phyloP scores from a whole-genome alignment of 495 filamentous ascomycete species.

The Podospora didyma region DNA sequence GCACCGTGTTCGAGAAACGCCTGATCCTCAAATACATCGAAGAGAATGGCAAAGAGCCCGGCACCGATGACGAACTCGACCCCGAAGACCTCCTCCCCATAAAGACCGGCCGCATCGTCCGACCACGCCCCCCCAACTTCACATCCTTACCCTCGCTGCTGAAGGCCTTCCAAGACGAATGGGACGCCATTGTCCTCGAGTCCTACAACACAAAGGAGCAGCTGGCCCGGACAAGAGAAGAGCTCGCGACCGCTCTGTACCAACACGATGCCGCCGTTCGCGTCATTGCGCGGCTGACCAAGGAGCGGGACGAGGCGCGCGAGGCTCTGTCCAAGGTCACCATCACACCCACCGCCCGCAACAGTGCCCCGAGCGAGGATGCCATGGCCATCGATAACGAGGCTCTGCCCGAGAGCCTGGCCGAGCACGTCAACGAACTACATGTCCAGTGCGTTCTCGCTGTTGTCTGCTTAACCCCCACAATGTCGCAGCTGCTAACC shows the following conservation, averaged over 20 bases:
- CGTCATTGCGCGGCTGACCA: slow-evolving; percentile 84
- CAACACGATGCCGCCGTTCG: slow-evolving; percentile 93
- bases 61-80: slow-evolving; percentile 84
- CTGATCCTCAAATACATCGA: slow-evolving; percentile 92
- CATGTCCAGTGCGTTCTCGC: slow-evolving; percentile 63
- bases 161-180: slow-evolving; percentile 96
- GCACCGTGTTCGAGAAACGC: slow-evolving; percentile 89
- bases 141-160: slow-evolving; percentile 97
- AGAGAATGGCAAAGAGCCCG: slow-evolving; percentile 90
- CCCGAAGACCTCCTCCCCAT: slow-evolving; percentile 83
- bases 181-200: slow-evolving; percentile 90
- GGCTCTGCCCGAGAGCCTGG: slow-evolving; percentile 65
- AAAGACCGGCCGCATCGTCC: slow-evolving; percentile 74
- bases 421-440: slow-evolving; percentile 70
- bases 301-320: slow-evolving; percentile 87
- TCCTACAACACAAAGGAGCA: slow-evolving; percentile 85
- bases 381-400: slow-evolving; percentile 86
- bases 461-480: neutral
- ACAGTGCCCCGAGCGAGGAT: slow-evolving; percentile 57
- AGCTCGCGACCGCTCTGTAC: slow-evolving; percentile 88
- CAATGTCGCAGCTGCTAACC: slow-evolving; percentile 12
- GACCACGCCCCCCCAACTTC: slow-evolving; percentile 86
- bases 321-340: slow-evolving; percentile 86
- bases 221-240: slow-evolving; percentile 82
- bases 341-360: slow-evolving; percentile 51